Evolutionary conservation across 345 rosid genomes (phyloP).

Genomic region (Sisymbrium irio): DNA sequence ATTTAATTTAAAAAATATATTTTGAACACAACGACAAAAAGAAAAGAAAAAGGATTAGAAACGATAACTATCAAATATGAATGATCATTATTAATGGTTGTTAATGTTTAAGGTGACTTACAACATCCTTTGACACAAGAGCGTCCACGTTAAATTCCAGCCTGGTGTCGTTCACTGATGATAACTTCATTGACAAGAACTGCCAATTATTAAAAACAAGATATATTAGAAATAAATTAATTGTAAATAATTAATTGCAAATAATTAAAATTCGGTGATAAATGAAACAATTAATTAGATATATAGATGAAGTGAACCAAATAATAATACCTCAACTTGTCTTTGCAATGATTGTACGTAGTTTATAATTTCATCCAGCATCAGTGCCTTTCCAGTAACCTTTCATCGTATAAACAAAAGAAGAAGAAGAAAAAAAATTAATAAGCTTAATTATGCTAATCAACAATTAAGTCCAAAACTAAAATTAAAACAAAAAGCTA

Average conservation of each 20-base stretch:
- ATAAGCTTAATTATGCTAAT: constrained; percentile 8
- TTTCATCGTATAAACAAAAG: constrained; percentile 28
- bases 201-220: constrained; percentile 36
- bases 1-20: background rate
- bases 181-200: constrained; percentile 96
- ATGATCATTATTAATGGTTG: constrained; percentile 13
- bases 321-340: constrained; percentile 84
- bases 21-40: constrained; percentile 14
- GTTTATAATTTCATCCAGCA: constrained; percentile 92
- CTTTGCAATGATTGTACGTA: constrained; percentile 89
- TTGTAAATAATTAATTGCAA: background rate
- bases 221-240: background rate
- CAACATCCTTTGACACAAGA: constrained; percentile 65
- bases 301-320: constrained; percentile 2
- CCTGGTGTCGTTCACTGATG: constrained; percentile 76
- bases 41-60: background rate
- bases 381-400: constrained; percentile 88
- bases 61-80: background rate
- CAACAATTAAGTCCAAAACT: background rate
- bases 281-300: constrained; percentile 12
- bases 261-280: constrained; percentile 27
- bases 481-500: background rate
- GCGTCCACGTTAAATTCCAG: constrained; percentile 62
- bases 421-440: background rate
- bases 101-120: constrained; percentile 46